Conservation (phyloP, 176 grass and related monocot genomes). For the Ensete ventricosum region DNA sequence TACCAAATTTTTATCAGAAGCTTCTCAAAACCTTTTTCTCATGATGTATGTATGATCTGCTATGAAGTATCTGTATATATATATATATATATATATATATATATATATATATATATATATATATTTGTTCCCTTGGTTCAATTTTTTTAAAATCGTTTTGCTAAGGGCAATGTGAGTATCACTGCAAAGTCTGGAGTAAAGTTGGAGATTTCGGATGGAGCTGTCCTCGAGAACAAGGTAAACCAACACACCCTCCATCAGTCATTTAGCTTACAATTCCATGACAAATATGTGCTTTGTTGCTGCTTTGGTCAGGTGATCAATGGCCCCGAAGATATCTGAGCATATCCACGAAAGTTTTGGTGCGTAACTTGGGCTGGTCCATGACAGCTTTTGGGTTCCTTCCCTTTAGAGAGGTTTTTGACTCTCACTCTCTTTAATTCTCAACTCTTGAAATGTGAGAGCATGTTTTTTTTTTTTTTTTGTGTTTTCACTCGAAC, state of each 20-base stretch:
- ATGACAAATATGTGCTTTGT: neutral
- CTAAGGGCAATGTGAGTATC: conserved; percentile 57
- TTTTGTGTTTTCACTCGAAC: too few relatives aligned
- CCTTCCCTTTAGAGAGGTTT: too few relatives aligned
- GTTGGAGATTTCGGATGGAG: conserved; percentile 65
- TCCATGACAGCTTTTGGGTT: neutral
- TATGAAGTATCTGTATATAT: neutral
- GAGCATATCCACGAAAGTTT: neutral
- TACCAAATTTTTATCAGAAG: too few relatives aligned
- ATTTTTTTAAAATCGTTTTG: neutral
- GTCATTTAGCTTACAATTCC: neutral
- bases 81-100: too few relatives aligned
- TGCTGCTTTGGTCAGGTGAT: conserved; percentile 38
- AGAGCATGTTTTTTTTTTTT: too few relatives aligned
- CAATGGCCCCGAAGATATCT: conserved; percentile 34
- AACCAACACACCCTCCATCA: neutral
- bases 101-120: too few relatives aligned
- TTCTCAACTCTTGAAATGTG: neutral
- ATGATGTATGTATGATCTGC: neutral
- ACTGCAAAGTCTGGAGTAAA: conserved; percentile 59
- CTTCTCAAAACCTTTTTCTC: too few relatives aligned
- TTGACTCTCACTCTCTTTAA: neutral
- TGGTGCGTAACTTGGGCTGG: neutral
- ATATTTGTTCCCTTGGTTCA: too few relatives aligned
- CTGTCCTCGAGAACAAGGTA: conserved; percentile 70